Conservation (phyloP, 768 basidiomycete species). For the Panaeolus papilionaceus region DNA sequence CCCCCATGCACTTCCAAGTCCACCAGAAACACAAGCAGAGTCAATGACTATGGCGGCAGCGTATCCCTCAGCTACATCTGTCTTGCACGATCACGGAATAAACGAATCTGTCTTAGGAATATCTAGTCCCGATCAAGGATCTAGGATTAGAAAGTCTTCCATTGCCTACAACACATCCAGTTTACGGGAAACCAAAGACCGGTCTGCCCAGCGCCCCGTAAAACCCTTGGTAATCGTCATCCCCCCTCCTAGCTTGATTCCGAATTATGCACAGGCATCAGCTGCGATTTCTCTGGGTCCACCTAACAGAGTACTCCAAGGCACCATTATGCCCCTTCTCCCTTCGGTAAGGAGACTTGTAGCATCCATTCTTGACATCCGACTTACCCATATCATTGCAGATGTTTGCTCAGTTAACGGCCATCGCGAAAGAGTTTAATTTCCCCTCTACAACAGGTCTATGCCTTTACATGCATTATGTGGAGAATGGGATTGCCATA, state of each 20-base stretch:
- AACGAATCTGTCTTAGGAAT: conserved; percentile 18
- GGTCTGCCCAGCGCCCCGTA: conserved; percentile 42
- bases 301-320: conserved; percentile 65
- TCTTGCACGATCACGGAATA: conserved; percentile 26
- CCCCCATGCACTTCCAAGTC: conserved; percentile 45
- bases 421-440: conserved; percentile 83
- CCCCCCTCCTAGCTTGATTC: conserved; percentile 63
- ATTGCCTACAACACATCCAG: conserved; percentile 61
- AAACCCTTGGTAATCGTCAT: conserved; percentile 71
- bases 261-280: conserved; percentile 64
- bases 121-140: conserved; percentile 35
- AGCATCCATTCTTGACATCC: conserved; percentile 4
- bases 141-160: conserved; percentile 49
- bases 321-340: conserved; percentile 76
- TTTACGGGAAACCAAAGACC: conserved; percentile 50
- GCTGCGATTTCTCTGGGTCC: conserved; percentile 64
- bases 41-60: conserved; percentile 23
- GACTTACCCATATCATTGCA: conserved; percentile 32
- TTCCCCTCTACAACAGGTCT: conserved; percentile 79
- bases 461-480: conserved; percentile 78
- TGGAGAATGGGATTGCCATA: conserved; percentile 58
- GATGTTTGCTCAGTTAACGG: conserved; percentile 79
- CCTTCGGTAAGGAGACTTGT: conserved; percentile 58
- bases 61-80: conserved; percentile 24
- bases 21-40: conserved; percentile 46